Evolutionary conservation across 2,329 filamentous ascomycete species (phyloP), one percentile per base, ranked within the genome.

Genomic region (Zymoseptoria ardabiliae): DNA sequence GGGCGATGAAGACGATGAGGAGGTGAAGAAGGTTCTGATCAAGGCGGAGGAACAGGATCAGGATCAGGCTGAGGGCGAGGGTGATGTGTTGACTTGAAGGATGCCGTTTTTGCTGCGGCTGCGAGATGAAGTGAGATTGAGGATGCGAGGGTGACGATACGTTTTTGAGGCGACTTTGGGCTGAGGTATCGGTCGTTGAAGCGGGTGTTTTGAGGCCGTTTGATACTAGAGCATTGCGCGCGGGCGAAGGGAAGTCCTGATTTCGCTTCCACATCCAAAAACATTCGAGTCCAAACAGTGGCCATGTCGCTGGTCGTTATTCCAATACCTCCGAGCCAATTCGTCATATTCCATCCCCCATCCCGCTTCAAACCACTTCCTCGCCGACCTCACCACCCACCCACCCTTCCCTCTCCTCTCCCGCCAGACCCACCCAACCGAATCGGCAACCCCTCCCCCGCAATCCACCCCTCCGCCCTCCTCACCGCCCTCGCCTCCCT

Each of bases 251-350:
- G 5, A 13, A n/a, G 17, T n/a, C 17, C 17, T 45, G 13, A n/a
- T 6, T 6, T 17, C 3, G 5, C 35, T 45, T 17, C 1, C 35
- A 45, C 3, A n/a, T 17, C 35, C 35, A n/a, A n/a, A 2, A n/a
- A 1, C 4, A n/a, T 7, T 13, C 7, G 2, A 45, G n/a, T n/a
- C 13, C 13, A 45, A 45, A 17, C 9, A 9, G 3, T 17, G 35
- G 35, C 17, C 10, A 41, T 41, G 13, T 41, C 17, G 35, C 35
- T 41, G 4, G 10, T 35, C 10, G 6, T n/a, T 4, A 2, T 5
- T 17, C 1, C 13, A 1, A 4, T 4, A 11, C 17, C 35, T 17
- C 5, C 0, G 4, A 3, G 4, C 13, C 4, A 2, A 4, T n/a
- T 17, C 11, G 2, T 41, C 35, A n/a, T 35, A 13, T 10, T 13